phyloP scores from a whole-genome alignment of 805 yeast species.

The Martiniozyma abietophila region DNA sequence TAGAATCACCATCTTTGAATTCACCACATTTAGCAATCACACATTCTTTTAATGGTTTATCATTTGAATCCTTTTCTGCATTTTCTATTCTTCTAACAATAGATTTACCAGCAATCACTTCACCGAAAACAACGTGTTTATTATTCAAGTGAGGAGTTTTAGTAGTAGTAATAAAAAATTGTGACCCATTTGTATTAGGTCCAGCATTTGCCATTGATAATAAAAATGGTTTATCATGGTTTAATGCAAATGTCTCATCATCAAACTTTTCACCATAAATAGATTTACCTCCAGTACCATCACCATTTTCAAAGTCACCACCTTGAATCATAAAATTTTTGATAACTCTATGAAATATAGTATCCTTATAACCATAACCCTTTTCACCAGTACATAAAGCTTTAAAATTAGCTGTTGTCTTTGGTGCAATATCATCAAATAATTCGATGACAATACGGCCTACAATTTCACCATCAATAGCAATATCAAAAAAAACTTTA shows the following conservation, averaged over 20 bases:
- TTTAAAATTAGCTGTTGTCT: conserved; percentile 83
- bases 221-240: conserved; percentile 78
- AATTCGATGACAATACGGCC: conserved; percentile 80
- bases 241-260: conserved; percentile 75
- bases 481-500: conserved; percentile 69
- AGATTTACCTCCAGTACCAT: conserved; percentile 77
- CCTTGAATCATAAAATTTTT: conserved; percentile 89
- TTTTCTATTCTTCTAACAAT: conserved; percentile 72
- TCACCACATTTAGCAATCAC: conserved; percentile 73
- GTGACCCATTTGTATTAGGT: conserved; percentile 92
- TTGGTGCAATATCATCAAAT: conserved; percentile 53
- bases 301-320: conserved; percentile 73
- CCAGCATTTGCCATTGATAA: conserved; percentile 98
- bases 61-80: conserved; percentile 52
- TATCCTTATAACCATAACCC: conserved; percentile 70
- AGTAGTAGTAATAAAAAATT: conserved; percentile 87
- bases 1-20: conserved; percentile 47
- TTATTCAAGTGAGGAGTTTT: conserved; percentile 93
- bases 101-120: conserved; percentile 74
- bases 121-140: conserved; percentile 94
- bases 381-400: conserved; percentile 86
- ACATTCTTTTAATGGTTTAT: conserved; percentile 65
- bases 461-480: conserved; percentile 56
- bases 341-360: conserved; percentile 90
- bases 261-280: conserved; percentile 81